phyloP scores from a whole-genome alignment of 805 yeast genomes.

The Isabelozyma gotoi region DNA sequence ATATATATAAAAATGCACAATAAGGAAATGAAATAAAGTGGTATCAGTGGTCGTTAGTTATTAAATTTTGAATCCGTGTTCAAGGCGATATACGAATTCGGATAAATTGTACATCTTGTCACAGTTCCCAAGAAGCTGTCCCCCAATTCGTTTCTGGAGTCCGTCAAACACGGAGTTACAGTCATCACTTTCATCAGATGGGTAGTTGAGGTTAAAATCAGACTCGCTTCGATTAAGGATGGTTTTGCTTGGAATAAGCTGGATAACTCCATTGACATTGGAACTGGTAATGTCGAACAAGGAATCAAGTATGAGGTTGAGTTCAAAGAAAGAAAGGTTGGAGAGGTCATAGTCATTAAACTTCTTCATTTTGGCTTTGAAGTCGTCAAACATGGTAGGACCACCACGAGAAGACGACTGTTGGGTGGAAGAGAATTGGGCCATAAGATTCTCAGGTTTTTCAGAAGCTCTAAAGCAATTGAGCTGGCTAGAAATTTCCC shows the following conservation, averaged over 20 bases:
- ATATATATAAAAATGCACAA: constrained; percentile 1
- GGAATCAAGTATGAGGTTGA: not conserved
- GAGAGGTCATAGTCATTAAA: not conserved
- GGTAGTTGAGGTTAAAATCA: constrained; percentile 7
- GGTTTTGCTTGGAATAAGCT: constrained; percentile 14
- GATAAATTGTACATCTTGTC: constrained; percentile 24
- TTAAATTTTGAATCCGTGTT: constrained; percentile 21
- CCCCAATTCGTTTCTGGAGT: constrained; percentile 18
- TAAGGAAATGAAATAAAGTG: not conserved
- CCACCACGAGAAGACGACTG: no score
- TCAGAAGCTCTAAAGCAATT: not conserved
- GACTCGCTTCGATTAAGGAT: constrained; percentile 12
- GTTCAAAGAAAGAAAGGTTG: constrained; percentile 1
- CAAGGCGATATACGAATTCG: constrained; percentile 21
- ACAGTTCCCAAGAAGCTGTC: constrained; percentile 20
- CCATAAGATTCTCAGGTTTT: no score
- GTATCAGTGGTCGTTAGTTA: not conserved
- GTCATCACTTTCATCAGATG: constrained; percentile 22
- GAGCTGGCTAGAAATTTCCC: not conserved
- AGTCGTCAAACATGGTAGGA: not conserved
- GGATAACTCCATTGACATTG: constrained; percentile 6
- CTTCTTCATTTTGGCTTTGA: not conserved
- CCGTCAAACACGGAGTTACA: constrained; percentile 21
- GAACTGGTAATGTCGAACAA: not conserved
- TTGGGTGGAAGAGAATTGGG: not conserved